Evolutionary conservation across 2,329 filamentous ascomycete genomes (phyloP), one percentile per base, ranked within the genome.

Genomic region (Lecanosticta acicola): DNA sequence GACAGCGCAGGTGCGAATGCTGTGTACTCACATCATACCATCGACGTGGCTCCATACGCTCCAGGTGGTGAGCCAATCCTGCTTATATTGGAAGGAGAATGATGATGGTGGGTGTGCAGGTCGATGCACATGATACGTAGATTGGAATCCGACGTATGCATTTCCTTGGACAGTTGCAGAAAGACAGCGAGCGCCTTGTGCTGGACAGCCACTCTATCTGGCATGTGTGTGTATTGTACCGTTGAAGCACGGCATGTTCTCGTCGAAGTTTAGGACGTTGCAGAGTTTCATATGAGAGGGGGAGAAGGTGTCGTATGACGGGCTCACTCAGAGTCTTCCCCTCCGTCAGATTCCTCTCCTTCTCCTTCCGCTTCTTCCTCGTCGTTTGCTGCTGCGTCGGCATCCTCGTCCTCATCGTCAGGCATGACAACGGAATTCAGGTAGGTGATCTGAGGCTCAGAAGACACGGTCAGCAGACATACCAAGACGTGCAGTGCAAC

Each of bases 351-450:
- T 10, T 41, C 50, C 26, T 51, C 49, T 20, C 53, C 52, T 3
- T 50, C 58, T 16, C 56, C 54, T 29, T 56, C 57, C 7, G 50
- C 56, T 26, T 58, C 56, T 18, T 58, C 58, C n/a, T 45, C 48
- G 24, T 58, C 59, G 24, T 58, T 54, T 10, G 62, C 62, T 11
- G 32, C 53, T 40, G 26, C 58, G 35, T 59, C 60, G 2, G 61
- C 62, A 41, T 51, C 51, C 9, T 56, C 53, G 5, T 57, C 58
- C 32, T 63, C 59, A 24, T 67, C 66, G 57, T 75, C 72, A 24
- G 72, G 72, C 69, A 73, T 73, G 33, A 74, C 70, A 20, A 75
- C 68, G 43, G 66, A 68, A 61, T 75, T 75, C 34, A 74, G 61
- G 55, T 74, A 73, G 8, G 69, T 72, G 56, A 75, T 69, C 72